A percentile compares a stretch with the other conserved stretches of the same genome.
Conservation (phyloP, 345 rosid species). For the Eucalyptus pauciflora region DNA sequence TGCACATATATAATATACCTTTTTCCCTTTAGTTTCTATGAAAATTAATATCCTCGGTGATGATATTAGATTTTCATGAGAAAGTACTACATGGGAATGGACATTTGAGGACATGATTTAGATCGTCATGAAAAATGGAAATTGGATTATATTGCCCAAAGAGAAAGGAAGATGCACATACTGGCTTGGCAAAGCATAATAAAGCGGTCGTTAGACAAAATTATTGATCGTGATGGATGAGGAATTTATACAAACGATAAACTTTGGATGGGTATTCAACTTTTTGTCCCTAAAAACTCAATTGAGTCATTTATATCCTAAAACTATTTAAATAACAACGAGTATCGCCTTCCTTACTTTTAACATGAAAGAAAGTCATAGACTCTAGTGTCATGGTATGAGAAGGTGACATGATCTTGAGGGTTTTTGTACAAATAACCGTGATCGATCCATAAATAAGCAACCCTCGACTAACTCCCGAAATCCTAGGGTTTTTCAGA, state of each 20-base stretch:
- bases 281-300: background rate
- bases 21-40: background rate
- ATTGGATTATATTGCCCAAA: background rate
- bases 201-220: fast-evolving
- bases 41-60: too few relatives aligned
- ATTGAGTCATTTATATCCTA: background rate
- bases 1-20: background rate
- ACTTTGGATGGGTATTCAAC: background rate
- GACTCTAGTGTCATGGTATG: background rate
- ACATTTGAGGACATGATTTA: background rate
- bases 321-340: too few relatives aligned
- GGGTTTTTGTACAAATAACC: too few relatives aligned
- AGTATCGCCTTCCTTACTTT: background rate
- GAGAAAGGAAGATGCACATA: background rate
- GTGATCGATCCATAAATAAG: too few relatives aligned
- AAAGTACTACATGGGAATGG: background rate
- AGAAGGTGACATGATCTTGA: too few relatives aligned
- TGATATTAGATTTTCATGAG: too few relatives aligned
- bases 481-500: too few relatives aligned
- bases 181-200: fast-evolving
- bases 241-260: fast-evolving
- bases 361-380: background rate
- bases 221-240: background rate
- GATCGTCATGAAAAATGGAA: background rate
- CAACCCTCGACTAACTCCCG: fast-evolving